Base-by-base conservation (phyloP, 768 basidiomycete species). In the Steccherinum ochraceum region DNA sequence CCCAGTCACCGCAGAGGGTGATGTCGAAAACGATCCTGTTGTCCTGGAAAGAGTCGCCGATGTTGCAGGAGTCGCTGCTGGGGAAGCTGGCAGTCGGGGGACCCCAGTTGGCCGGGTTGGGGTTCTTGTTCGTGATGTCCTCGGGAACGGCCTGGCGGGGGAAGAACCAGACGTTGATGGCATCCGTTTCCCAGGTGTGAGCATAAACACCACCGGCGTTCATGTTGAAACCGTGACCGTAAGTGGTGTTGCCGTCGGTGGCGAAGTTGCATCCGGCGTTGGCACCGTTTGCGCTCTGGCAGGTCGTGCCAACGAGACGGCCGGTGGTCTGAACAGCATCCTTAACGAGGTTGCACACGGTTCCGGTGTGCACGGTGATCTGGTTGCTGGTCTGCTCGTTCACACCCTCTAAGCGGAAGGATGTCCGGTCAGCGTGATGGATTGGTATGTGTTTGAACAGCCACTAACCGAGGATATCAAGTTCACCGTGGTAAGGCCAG, bases 141-240 rank as follows among this genome's bases (percentile, higher is more conserved):
- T 51, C 45, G 7, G 72, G 72, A 40, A 72, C 63, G 19, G 53
- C 55, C 49, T 53, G 55, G 51, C 75, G 65, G 40, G 60, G 53
- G 64, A 75, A 77, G 66, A 67, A 69, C 72, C 78, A 82, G 53
- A 78, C 69, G 23, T 61, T 59, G 52, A 81, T 71, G 12, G 73
- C 78, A 27, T 60, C 54, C 13, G 53, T 56, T 51, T 71, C 66
- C 55, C 69, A 66, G 49, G 69, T 58, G 46, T 69, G 67, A 18
- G 71, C 75, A 50, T 61, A 78, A 24, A 78, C 72, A 26, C 76
- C 77, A 12, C 77, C 77, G 23, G 69, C 73, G 24, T 58, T 63
- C 18, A 48, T 59, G 56, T 76, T 74, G 63, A 77, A 72, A 13
- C 60, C 66, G 16, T 63, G 66, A 23, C 77, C 76, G 58, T 68